Evolutionary conservation across 768 basidiomycete genomes (phyloP).

Genomic region (Crassisporium funariophilum): DNA sequence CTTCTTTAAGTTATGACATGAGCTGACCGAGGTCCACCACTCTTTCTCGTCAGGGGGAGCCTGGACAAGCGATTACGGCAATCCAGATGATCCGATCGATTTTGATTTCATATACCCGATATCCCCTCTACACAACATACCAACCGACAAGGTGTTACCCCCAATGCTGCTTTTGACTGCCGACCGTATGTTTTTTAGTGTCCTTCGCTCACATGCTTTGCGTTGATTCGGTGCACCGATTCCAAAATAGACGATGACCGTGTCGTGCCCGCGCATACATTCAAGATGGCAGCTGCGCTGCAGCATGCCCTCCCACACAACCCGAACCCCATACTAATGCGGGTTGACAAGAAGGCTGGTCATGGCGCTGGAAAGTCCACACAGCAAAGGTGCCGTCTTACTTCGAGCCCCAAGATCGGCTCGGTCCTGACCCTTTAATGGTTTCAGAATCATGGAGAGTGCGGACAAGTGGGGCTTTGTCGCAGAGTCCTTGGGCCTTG

Average conservation of each 20-base stretch:
- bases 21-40: constrained; percentile 3
- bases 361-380: constrained; percentile 83
- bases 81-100: constrained; percentile 72
- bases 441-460: constrained; percentile 67
- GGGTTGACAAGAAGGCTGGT: constrained; percentile 79
- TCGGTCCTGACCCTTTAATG: background rate
- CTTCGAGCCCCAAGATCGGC: background rate
- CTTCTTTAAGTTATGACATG: background rate
- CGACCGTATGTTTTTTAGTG: constrained; percentile 57
- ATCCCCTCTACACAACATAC: constrained; percentile 83
- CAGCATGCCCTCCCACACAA: constrained; percentile 68
- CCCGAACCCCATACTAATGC: constrained; percentile 70
- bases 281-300: constrained; percentile 80
- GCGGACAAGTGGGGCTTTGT: constrained; percentile 81
- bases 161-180: constrained; percentile 80
- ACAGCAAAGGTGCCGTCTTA: constrained; percentile 52
- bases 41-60: constrained; percentile 54
- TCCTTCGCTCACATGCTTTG: constrained; percentile 1
- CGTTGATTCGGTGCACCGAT: background rate
- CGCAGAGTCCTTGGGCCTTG: constrained; percentile 61
- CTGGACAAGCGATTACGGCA: constrained; percentile 81
- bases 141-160: constrained; percentile 59
- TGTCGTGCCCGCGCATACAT: constrained; percentile 85
- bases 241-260: constrained; percentile 69
- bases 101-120: constrained; percentile 85